A percentile compares a stretch with the other conserved stretches of the same genome.
phyloP scores from a whole-genome alignment of 805 yeast species.

The Schwanniomyces pseudopolymorphus region DNA sequence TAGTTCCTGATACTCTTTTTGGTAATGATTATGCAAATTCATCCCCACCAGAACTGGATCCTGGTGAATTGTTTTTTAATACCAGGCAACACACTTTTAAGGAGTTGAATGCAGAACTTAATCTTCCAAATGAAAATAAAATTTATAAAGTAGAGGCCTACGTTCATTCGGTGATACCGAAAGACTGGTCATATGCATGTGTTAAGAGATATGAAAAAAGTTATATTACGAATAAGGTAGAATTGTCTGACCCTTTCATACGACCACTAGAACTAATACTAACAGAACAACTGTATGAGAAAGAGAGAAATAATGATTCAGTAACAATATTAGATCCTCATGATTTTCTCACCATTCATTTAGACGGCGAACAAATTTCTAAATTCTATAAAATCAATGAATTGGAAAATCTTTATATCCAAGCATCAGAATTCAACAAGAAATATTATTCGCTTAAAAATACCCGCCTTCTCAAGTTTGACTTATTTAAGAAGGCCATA shows the following conservation, averaged over 20 bases:
- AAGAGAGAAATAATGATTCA: background rate
- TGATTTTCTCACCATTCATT: conserved; percentile 13
- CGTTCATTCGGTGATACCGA: conserved; percentile 25
- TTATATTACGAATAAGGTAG: conserved; percentile 4
- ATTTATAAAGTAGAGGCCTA: conserved; percentile 18
- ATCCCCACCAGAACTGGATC: background rate
- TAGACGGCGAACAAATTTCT: conserved; percentile 13
- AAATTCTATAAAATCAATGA: conserved; percentile 9
- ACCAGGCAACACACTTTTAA: background rate
- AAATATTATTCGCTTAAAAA: background rate
- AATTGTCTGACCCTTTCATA: conserved; percentile 22
- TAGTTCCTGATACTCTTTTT: conserved; percentile 9
- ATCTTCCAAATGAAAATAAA: conserved; percentile 4
- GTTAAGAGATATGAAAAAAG: conserved; percentile 22
- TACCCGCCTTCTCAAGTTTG: conserved; percentile 1
- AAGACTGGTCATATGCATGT: conserved; percentile 24
- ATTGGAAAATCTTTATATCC: conserved; percentile 16
- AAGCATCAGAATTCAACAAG: background rate
- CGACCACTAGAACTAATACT: conserved; percentile 25
- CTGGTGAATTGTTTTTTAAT: background rate
- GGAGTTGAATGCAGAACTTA: conserved; percentile 3
- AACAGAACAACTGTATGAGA: conserved; percentile 9
- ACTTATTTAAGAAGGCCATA: conserved; percentile 7
- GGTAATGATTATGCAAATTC: conserved; percentile 8
- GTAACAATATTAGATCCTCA: conserved; percentile 5